Conservation (phyloP, 2,329 filamentous ascomycete species). For the Drechmeria coniospora region DNA sequence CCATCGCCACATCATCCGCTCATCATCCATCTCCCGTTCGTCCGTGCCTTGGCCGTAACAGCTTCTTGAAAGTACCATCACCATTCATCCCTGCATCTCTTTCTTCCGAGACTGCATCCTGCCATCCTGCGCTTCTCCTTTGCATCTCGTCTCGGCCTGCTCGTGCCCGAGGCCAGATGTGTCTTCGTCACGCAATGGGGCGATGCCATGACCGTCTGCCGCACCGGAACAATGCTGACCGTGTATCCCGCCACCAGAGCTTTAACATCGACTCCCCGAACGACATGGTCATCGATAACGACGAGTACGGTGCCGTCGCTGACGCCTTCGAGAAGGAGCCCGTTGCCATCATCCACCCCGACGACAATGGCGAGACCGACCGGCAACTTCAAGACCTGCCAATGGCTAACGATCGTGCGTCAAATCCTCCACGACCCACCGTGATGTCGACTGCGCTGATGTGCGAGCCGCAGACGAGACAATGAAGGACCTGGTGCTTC, state of each 20-base stretch:
- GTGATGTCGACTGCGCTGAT: slow-evolving; percentile 3
- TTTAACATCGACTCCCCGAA: slow-evolving; percentile 40
- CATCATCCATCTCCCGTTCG: no score
- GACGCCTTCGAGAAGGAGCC: slow-evolving; percentile 34
- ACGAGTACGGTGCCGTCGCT: slow-evolving; percentile 36
- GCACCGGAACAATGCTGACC: slow-evolving; percentile 12
- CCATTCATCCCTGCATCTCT: no score
- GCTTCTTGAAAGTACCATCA: no score
- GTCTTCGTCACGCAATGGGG: slow-evolving; percentile 8
- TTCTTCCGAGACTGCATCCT: no score
- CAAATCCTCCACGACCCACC: slow-evolving; percentile 1
- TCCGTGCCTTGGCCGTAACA: no score
- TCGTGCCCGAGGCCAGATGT: no score
- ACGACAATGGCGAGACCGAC: slow-evolving; percentile 30
- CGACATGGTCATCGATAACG: slow-evolving; percentile 40
- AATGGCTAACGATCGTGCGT: slow-evolving; percentile 38
- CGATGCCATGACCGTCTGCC: slow-evolving; percentile 8
- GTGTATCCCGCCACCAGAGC: slow-evolving; percentile 20
- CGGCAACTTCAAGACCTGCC: slow-evolving; percentile 28
- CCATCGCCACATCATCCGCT: no score
- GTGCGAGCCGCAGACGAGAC: slow-evolving; percentile 48
- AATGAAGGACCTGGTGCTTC: slow-evolving; percentile 69
- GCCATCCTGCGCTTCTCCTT: no score
- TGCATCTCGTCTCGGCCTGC: slow-evolving; percentile 4
- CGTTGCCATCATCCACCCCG: slow-evolving; percentile 39